Evolutionary conservation across 139 green algal genomes (phyloP).

Genomic region (Chlamydomonas sp.): DNA sequence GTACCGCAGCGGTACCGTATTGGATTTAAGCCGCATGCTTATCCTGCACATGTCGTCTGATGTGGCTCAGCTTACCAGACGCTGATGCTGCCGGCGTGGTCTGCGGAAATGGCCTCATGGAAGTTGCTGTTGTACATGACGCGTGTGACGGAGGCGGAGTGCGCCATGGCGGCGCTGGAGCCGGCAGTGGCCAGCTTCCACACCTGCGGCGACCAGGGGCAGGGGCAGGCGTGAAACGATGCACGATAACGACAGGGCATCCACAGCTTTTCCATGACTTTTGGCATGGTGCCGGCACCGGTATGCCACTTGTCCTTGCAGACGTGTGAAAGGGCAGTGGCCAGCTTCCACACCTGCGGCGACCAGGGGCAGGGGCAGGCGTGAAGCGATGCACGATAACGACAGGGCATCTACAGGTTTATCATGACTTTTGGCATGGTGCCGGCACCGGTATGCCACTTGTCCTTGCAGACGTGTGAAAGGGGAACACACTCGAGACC

Average conservation of each 20-base stretch:
- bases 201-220: constrained; percentile 8
- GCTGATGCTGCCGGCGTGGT: constrained; percentile 62
- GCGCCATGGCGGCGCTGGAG: constrained; percentile 17
- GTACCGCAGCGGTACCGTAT: too few relatives aligned
- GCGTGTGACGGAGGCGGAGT: constrained; percentile 39
- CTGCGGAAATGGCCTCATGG: constrained; percentile 62
- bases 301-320: too few relatives aligned
- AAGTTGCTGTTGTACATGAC: constrained; percentile 71
- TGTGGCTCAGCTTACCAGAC: constrained; percentile 53
- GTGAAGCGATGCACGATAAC: too few relatives aligned
- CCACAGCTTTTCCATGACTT: too few relatives aligned
- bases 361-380: neutral
- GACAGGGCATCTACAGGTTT: too few relatives aligned
- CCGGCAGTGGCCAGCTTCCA: constrained; percentile 39
- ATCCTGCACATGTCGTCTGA: too few relatives aligned
- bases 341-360: constrained; percentile 38
- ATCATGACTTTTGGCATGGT: too few relatives aligned
- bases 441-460: too few relatives aligned
- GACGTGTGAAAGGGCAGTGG: constrained; percentile 8
- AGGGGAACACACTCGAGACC: neutral
- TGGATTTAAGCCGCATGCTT: too few relatives aligned
- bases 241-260: too few relatives aligned
- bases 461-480: constrained; percentile 6
- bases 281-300: too few relatives aligned
- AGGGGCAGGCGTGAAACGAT: neutral